Conservation (phyloP, 2,329 filamentous ascomycete species). For the Didymella glomerata region DNA sequence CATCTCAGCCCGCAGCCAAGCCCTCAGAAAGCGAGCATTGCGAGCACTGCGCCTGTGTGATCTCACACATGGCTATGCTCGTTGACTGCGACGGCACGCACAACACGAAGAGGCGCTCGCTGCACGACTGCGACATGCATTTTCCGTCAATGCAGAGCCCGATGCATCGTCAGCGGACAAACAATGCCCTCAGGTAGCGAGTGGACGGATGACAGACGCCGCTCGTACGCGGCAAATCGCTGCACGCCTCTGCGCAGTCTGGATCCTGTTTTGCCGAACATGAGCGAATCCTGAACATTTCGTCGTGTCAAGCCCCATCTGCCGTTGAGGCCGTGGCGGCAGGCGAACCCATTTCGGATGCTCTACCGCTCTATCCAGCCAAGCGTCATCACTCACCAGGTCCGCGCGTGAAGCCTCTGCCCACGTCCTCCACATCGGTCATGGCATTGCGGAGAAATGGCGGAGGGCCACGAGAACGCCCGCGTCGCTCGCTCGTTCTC, state of each 20-base stretch:
- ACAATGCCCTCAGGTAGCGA: slow-evolving; percentile 2
- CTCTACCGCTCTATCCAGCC: slow-evolving; percentile 27
- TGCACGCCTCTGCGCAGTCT: slow-evolving; percentile 18
- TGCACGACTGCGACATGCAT: slow-evolving; percentile 4
- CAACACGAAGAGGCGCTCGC: not conserved
- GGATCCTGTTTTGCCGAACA: slow-evolving; percentile 20
- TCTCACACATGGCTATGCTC: slow-evolving; percentile 1
- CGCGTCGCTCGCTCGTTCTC: slow-evolving; percentile 22
- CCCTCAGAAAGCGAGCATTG: not conserved
- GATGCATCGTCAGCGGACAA: slow-evolving; percentile 2
- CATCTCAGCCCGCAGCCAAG: slow-evolving; percentile 7
- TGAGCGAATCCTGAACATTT: slow-evolving; percentile 24
- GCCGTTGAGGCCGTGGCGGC: slow-evolving; percentile 23
- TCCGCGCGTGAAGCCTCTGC: slow-evolving; percentile 31
- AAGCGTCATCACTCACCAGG: slow-evolving; percentile 27
- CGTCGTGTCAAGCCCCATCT: slow-evolving; percentile 19
- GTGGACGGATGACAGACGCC: slow-evolving; percentile 12
- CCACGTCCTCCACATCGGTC: slow-evolving; percentile 34
- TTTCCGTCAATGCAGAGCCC: not conserved
- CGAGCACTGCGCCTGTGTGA: slow-evolving; percentile 5
- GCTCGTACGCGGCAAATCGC: slow-evolving; percentile 15
- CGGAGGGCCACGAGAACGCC: slow-evolving; percentile 33
- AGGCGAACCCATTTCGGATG: slow-evolving; percentile 23
- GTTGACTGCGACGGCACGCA: slow-evolving; percentile 1
- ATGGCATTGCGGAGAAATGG: slow-evolving; percentile 45